A percentile compares a stretch with the other conserved stretches of the same genome.
These are phyloP conservation scores for Neurospora sp. DNA, from an alignment of 495 filamentous ascomycete genomes.

Conservation along the genomic window DNA sequence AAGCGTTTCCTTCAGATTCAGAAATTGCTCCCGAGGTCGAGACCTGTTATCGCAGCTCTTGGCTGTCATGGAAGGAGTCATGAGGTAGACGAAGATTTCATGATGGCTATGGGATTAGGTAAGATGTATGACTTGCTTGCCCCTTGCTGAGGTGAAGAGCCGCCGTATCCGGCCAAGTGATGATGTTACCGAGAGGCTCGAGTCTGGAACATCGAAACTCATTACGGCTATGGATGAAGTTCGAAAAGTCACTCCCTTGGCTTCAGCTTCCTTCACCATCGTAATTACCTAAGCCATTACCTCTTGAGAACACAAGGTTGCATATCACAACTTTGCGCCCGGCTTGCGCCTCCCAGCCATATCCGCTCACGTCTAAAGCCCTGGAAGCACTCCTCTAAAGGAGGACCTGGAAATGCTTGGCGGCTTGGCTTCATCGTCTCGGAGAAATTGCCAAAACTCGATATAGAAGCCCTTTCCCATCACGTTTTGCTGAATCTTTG, in stretches of 20 bases:
- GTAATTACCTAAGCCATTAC: neutral
- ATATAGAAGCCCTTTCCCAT: neutral
- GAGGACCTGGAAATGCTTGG: neutral
- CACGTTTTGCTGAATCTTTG: neutral
- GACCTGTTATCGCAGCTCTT: neutral
- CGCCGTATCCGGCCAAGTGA: neutral
- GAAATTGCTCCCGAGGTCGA: neutral
- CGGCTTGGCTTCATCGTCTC: neutral
- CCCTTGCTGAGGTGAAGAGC: neutral
- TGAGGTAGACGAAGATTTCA: neutral
- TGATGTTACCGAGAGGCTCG: neutral
- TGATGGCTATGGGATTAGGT: neutral
- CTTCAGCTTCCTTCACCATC: neutral
- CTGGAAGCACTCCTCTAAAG: neutral
- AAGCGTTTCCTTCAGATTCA: neutral
- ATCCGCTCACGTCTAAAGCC: neutral
- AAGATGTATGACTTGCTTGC: neutral
- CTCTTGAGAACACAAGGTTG: neutral
- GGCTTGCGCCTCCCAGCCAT: neutral
- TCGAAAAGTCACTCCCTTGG: neutral
- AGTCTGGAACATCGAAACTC: neutral
- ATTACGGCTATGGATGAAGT: neutral
- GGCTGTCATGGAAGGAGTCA: neutral
- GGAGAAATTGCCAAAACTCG: neutral
- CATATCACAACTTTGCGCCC: neutral